phyloP scores from a whole-genome alignment of 352 stramenopile species.

The Phytopythium montanum region DNA sequence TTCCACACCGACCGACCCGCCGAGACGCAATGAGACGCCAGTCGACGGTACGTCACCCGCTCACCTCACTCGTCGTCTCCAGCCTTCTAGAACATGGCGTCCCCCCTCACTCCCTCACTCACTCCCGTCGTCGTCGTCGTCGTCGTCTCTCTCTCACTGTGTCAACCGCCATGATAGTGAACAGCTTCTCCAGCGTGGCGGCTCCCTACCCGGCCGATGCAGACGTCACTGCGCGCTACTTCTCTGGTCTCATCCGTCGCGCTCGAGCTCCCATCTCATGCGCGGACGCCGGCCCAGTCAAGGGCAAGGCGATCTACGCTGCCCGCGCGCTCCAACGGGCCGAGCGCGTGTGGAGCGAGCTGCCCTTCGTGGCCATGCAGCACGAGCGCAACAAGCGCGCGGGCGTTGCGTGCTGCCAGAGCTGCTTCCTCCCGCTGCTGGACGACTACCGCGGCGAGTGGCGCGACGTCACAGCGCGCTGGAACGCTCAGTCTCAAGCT shows the following conservation, averaged over 20 bases:
- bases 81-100: background rate
- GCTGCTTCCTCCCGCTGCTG: conserved; percentile 68
- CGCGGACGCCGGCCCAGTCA: conserved; percentile 48
- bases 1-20: too few relatives aligned
- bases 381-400: conserved; percentile 41
- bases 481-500: background rate
- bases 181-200: conserved; percentile 46
- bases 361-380: conserved; percentile 72
- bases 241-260: conserved; percentile 60
- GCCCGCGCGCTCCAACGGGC: conserved; percentile 38
- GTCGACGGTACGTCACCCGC: conserved; percentile 1
- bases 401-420: conserved; percentile 50
- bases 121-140: background rate
- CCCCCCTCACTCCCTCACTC: too few relatives aligned
- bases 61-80: background rate
- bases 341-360: conserved; percentile 62
- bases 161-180: conserved; percentile 11
- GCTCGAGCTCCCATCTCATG: conserved; percentile 57
- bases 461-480: conserved; percentile 32
- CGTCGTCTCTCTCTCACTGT: background rate
- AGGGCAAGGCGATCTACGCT: conserved; percentile 75
- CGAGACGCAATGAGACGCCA: background rate
- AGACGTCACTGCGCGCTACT: conserved; percentile 46
- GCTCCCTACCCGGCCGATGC: conserved; percentile 52
- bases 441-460: conserved; percentile 44